Evolutionary conservation across 768 basidiomycete genomes (phyloP), one percentile per base, ranked within the genome.

Genomic region (Leccinum arenicola): DNA sequence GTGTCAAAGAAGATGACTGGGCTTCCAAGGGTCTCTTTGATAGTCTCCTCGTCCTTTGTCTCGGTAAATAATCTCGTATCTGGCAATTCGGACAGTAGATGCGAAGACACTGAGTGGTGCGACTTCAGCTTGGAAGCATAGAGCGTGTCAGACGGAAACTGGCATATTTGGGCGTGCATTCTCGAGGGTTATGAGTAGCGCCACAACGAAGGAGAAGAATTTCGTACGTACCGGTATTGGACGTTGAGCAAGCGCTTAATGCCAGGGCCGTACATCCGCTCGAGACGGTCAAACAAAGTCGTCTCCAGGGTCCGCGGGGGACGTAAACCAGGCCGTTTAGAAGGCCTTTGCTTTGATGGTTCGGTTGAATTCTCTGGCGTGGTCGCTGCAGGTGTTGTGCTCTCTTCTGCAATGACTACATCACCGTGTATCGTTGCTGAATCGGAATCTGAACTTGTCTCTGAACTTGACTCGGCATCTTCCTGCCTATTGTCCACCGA

Each of bases 1-100:
- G 95, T 99, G 69, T 99, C 97, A 65, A 92, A 93, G 71, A 98
- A 99, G 2, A 95, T 85, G 2, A 98, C 83, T 1, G 93, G 91
- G 0, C 82, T 89, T 3, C 78, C 82, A 6, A 98, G 75, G 4
- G 84, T 72, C 56, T 96, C 96, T 60, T 82, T 84, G 49, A 81
- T 77, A 38, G 90, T 86, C 15, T 89, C 92, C 43, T 88, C 87
- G 1, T 77, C 77, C 25, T 73, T 75, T 25, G 59, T 60, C n/a
- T 65, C 55, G 17, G 51, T 51, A 45, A 70, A 72, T 3, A 79
- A 74, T 10, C 73, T 70, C 15, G 80, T 75, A 35, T 82, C 82
- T 0, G 88, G 81, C 4, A 95, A 74, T 66, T 91, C 90, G 29
- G 77, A 74, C n/a, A 98, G 78, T 0, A 93, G 79, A 66, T 90